Evolutionary conservation across 2,329 filamentous ascomycete species (phyloP).

Genomic region (Geosmithia morbida): DNA sequence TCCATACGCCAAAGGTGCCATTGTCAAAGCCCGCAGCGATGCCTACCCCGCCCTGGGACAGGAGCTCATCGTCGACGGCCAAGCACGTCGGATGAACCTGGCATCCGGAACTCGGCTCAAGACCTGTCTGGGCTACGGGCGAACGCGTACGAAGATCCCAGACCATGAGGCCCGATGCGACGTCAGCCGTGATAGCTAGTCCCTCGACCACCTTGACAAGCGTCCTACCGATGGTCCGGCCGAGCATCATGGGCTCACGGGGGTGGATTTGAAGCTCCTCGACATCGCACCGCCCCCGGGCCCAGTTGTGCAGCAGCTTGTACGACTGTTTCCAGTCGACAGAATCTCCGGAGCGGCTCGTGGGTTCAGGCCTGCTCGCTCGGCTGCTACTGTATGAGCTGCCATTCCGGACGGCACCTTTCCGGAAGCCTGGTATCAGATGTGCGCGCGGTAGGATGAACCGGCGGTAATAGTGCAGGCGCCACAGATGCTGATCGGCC

Average conservation of each 20-base stretch:
- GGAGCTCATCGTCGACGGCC: constrained; percentile 42
- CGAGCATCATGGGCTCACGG: neutral
- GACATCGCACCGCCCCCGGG: constrained; percentile 64
- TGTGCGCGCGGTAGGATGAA: constrained; percentile 75
- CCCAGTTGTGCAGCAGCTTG: constrained; percentile 83
- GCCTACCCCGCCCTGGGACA: constrained; percentile 31
- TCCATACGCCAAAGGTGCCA: constrained; percentile 59
- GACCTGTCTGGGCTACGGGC: constrained; percentile 36
- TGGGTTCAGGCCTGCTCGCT: constrained; percentile 4
- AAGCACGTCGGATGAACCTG: constrained; percentile 42
- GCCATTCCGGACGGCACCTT: constrained; percentile 4
- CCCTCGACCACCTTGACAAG: constrained; percentile 68
- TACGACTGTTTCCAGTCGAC: constrained; percentile 84
- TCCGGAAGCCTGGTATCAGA: constrained; percentile 52
- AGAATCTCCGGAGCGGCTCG: constrained; percentile 15
- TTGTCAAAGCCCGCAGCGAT: constrained; percentile 57
- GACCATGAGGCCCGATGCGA: constrained; percentile 53
- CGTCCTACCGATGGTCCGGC: constrained; percentile 51
- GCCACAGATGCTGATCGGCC: constrained; percentile 81
- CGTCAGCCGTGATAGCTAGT: constrained; percentile 64
- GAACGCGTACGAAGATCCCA: constrained; percentile 58
- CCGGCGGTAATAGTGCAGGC: constrained; percentile 69
- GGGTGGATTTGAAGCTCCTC: constrained; percentile 53
- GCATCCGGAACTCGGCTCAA: constrained; percentile 13
- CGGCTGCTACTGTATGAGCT: neutral